These are phyloP conservation scores for Gossypium thurberi DNA, from an alignment of 345 rosid genomes.

Conservation along the genomic window DNA sequence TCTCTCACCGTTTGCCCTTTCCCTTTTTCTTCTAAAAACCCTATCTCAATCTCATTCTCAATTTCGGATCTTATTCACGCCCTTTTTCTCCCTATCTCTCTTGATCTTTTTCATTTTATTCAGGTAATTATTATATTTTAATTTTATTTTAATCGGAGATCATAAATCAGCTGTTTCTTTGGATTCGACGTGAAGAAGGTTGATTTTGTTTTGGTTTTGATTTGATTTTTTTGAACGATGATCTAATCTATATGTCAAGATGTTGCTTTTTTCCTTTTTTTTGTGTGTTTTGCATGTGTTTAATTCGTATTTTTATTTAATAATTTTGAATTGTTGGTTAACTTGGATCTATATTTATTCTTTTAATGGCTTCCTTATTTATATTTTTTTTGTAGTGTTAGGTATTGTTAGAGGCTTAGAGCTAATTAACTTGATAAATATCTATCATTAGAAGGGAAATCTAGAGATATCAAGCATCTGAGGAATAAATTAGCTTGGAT, in stretches of 20 bases:
- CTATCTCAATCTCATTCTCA: neutral
- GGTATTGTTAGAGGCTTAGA: neutral
- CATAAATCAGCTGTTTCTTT: neutral
- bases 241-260: neutral
- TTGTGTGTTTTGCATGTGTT: neutral
- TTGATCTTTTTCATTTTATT: neutral
- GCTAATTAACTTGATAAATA: neutral
- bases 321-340: neutral
- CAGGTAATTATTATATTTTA: neutral
- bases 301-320: neutral
- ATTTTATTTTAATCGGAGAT: neutral
- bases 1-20: no score
- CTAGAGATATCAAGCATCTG: neutral
- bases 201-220: neutral
- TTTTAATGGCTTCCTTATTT: neutral
- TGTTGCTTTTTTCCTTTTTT: neutral
- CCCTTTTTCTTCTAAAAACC: neutral
- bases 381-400: neutral
- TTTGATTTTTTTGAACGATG: neutral
- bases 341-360: neutral
- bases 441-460: neutral
- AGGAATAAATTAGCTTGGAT: constrained; percentile 2
- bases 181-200: neutral
- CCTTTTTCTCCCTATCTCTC: neutral
- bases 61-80: neutral